Evolutionary conservation across 257 asterid species (phyloP).

Genomic region (Phtheirospermum japonicum): DNA sequence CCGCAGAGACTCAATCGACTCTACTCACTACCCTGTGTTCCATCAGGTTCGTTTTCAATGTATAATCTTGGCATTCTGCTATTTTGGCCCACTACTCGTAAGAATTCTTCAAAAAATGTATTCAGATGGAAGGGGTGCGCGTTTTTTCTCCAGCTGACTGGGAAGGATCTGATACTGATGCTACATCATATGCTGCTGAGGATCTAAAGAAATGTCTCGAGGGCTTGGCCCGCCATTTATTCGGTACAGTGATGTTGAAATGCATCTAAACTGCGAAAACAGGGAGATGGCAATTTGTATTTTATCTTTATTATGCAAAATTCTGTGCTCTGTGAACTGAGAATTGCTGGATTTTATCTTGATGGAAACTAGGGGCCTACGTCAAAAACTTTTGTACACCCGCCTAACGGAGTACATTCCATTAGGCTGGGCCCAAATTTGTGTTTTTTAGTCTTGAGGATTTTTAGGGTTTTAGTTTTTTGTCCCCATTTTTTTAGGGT

Average conservation of each 20-base stretch:
- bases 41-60: conserved; percentile 66
- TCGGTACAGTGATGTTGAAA: conserved; percentile 42
- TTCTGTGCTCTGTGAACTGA: not conserved
- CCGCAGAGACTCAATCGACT: conserved; percentile 90
- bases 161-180: conserved; percentile 75
- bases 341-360: too few relatives aligned
- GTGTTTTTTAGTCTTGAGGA: too few relatives aligned
- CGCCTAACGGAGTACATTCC: too few relatives aligned
- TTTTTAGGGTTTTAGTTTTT: too few relatives aligned
- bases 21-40: conserved; percentile 98
- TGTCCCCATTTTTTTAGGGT: too few relatives aligned
- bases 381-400: too few relatives aligned
- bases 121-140: conserved; percentile 98
- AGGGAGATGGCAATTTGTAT: conserved; percentile 16
- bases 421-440: too few relatives aligned
- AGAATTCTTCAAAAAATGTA: conserved; percentile 23
- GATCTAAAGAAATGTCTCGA: conserved; percentile 93
- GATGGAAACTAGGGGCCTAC: too few relatives aligned
- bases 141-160: conserved; percentile 70
- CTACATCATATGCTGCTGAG: conserved; percentile 73
- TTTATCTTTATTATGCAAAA: conserved; percentile 4
- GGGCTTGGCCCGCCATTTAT: conserved; percentile 82
- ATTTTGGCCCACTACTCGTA: not conserved
- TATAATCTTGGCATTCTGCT: conserved; percentile 9
- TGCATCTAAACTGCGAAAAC: not conserved